phyloP scores from a whole-genome alignment of 345 rosid species.

The Gynandropsis gynandra region DNA sequence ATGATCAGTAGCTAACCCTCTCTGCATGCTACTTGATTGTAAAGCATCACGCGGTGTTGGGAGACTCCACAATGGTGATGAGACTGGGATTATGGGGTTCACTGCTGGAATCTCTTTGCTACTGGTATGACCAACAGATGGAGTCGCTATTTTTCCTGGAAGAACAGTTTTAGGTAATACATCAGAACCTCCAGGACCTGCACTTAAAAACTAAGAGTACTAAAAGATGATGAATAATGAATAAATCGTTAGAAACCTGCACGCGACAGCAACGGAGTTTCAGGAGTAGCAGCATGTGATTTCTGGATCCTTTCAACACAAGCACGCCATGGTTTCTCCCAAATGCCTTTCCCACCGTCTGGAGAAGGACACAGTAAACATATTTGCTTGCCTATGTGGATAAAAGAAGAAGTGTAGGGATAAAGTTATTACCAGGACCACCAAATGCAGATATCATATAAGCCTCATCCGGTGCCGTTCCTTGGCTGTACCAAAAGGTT shows the following conservation, averaged over 20 bases:
- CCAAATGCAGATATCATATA: constrained; percentile 97
- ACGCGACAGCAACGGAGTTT: constrained; percentile 61
- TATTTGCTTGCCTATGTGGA: constrained; percentile 5
- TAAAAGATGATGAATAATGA: constrained; percentile 3
- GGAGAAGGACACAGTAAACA: constrained; percentile 21
- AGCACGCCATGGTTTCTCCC: constrained; percentile 82
- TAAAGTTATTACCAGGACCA: constrained; percentile 58
- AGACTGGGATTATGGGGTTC: constrained; percentile 54
- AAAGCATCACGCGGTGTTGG: constrained; percentile 47
- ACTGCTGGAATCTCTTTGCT: constrained; percentile 47
- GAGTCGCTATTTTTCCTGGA: constrained; percentile 40
- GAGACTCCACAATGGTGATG: constrained; percentile 84
- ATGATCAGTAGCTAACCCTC: constrained; percentile 52
- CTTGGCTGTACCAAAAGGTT: constrained; percentile 55
- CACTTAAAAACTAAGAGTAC: constrained; percentile 14
- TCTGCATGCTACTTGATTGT: constrained; percentile 51
- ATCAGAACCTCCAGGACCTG: constrained; percentile 42
- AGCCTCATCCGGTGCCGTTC: constrained; percentile 85
- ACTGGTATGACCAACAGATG: constrained; percentile 44
- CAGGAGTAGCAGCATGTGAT: constrained; percentile 37
- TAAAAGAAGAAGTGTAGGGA: constrained; percentile 14
- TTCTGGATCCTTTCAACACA: constrained; percentile 62
- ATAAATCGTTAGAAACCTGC: constrained; percentile 41
- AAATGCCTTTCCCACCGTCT: constrained; percentile 77
- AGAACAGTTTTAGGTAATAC: constrained; percentile 36